Percentiles rank a stretch among this genome's conserved stretches.
phyloP scores from a whole-genome alignment of 768 basidiomycete species.

The Clavaria fumosa region DNA sequence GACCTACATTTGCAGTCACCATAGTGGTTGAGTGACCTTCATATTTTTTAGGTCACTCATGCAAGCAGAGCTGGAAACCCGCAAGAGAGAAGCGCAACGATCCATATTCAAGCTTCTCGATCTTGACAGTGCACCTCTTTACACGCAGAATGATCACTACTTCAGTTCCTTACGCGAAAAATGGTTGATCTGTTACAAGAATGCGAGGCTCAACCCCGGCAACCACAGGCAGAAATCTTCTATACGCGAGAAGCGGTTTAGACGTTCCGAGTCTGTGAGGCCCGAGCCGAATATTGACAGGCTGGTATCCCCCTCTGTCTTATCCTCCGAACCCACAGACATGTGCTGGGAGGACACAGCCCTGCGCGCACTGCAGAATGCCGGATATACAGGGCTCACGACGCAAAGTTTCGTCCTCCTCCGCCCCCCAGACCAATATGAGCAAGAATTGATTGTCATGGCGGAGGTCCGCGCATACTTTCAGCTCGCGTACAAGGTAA shows the following conservation, averaged over 20 bases:
- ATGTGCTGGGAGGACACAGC: too few relatives aligned
- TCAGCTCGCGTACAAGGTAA: conserved; percentile 40
- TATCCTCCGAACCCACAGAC: too few relatives aligned
- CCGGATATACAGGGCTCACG: neutral
- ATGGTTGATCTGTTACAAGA: conserved; percentile 13
- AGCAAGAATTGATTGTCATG: conserved; percentile 34
- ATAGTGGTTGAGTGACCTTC: neutral
- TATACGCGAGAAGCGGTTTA: too few relatives aligned
- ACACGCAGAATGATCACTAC: conserved; percentile 18
- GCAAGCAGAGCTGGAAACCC: conserved; percentile 1
- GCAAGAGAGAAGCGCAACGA: conserved; percentile 1
- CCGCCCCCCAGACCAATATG: conserved; percentile 7
- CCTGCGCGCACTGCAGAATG: neutral
- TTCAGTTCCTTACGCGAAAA: conserved; percentile 9
- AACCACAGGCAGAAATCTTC: neutral
- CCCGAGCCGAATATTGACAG: too few relatives aligned
- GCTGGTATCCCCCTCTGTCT: too few relatives aligned
- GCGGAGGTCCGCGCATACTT: conserved; percentile 42
- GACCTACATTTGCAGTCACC: neutral
- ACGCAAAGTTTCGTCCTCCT: neutral
- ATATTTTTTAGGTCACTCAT: conserved; percentile 1
- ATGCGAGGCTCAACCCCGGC: neutral
- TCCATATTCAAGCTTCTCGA: conserved; percentile 5
- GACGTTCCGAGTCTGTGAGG: neutral
- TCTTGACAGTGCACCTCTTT: conserved; percentile 6